These are phyloP conservation scores for Chrysopogon serrulatus DNA, from an alignment of 176 grass and related monocot species.

Conservation along the genomic window DNA sequence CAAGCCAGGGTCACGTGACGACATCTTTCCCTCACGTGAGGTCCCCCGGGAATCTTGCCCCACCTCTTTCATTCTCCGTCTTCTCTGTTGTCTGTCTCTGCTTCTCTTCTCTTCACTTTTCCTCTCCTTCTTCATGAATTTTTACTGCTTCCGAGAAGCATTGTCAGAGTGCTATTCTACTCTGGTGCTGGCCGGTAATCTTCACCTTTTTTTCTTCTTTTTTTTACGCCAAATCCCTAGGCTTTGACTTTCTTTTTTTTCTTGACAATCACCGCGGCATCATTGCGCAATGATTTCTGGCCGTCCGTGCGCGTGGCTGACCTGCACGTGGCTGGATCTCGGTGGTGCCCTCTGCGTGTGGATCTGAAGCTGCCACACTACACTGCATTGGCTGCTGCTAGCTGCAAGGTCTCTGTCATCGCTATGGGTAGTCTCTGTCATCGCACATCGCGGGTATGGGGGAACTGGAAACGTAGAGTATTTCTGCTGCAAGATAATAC, in stretches of 20 bases:
- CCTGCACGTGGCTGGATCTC: conserved; percentile 39
- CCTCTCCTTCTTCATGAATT: not conserved
- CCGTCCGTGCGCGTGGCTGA: conserved; percentile 2
- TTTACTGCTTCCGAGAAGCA: conserved; percentile 5
- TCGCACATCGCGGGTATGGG: no score
- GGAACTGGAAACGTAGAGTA: not conserved
- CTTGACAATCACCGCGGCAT: conserved; percentile 38
- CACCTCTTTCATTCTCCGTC: not conserved
- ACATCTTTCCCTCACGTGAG: conserved; percentile 56
- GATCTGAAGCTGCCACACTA: conserved; percentile 25
- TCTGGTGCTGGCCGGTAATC: not conserved
- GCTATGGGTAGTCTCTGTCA: no score
- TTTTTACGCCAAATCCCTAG: conserved; percentile 52
- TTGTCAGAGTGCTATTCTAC: conserved; percentile 33
- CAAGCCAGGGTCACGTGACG: conserved; percentile 68
- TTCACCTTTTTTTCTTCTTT: no score
- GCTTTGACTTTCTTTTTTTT: conserved; percentile 38
- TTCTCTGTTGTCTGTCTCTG: not conserved
- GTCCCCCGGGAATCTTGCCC: conserved; percentile 66
- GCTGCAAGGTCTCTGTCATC: not conserved
- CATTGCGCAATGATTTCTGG: conserved; percentile 62
- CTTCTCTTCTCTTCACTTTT: not conserved
- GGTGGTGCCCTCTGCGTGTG: conserved; percentile 11
- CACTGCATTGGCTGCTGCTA: not conserved
- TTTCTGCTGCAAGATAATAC: not conserved